Conservation (phyloP, 2,329 filamentous ascomycete genomes). For the Aspergillus brasiliensis region DNA sequence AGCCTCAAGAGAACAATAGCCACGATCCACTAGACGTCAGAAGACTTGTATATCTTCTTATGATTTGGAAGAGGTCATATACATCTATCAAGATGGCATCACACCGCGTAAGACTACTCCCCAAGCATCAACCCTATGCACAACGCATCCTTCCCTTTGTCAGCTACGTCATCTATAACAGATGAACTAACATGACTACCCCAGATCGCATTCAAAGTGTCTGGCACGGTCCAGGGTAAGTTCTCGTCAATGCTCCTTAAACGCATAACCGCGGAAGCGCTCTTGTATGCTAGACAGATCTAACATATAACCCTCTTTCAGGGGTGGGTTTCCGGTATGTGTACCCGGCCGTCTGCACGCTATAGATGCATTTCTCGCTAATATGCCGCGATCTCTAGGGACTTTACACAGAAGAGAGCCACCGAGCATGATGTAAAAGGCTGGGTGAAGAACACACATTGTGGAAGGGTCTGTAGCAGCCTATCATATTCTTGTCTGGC, state of each 20-base stretch:
- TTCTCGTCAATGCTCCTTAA: background rate
- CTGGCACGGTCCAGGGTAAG: constrained; percentile 71
- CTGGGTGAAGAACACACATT: constrained; percentile 51
- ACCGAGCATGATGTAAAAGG: constrained; percentile 48
- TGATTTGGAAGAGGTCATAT: background rate
- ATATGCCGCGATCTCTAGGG: constrained; percentile 22
- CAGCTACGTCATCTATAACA: constrained; percentile 11
- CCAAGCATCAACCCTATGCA: background rate
- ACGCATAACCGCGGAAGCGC: too few species aligned
- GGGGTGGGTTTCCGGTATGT: constrained; percentile 39
- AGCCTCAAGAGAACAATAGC: background rate
- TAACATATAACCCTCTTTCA: constrained; percentile 6
- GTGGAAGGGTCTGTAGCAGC: constrained; percentile 43
- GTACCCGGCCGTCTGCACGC: background rate
- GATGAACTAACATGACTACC: constrained; percentile 7
- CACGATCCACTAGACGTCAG: background rate
- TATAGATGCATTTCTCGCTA: background rate
- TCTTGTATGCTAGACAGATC: background rate
- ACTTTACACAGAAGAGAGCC: constrained; percentile 50
- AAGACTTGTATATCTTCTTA: background rate
- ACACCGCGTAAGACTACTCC: constrained; percentile 17
- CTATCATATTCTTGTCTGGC: background rate
- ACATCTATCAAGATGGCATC: constrained; percentile 21
- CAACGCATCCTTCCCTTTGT: background rate
- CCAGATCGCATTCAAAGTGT: constrained; percentile 52